Evolutionary conservation across 2,329 filamentous ascomycete genomes (phyloP).

Genomic region (Aspergillus brasiliensis): DNA sequence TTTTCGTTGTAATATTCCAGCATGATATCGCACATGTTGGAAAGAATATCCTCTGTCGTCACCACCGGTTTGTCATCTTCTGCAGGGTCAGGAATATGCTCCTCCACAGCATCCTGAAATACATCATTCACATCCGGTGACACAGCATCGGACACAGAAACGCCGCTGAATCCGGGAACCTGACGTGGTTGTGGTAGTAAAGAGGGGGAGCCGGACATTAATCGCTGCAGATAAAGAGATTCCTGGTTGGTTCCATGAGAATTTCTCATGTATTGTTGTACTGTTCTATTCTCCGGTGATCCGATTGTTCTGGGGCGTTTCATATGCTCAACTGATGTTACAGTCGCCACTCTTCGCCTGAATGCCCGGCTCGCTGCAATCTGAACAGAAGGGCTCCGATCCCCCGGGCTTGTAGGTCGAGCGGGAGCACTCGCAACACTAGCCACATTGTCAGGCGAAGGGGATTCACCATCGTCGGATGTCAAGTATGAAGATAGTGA

Average conservation of each 20-base stretch:
- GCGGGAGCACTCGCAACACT: not conserved
- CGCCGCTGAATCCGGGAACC: not conserved
- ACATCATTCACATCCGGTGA: no score
- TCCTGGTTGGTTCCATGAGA: not conserved
- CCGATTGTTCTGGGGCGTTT: not conserved
- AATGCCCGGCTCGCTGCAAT: not conserved
- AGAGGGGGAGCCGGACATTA: not conserved
- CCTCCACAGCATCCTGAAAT: not conserved
- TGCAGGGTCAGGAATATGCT: not conserved
- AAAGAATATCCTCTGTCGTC: conserved; percentile 10
- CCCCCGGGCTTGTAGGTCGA: not conserved
- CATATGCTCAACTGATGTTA: not conserved
- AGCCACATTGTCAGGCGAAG: not conserved
- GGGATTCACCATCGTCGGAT: not conserved
- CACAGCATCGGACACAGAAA: not conserved
- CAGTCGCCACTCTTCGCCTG: not conserved
- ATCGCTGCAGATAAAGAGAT: not conserved
- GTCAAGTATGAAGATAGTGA: not conserved
- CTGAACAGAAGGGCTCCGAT: not conserved
- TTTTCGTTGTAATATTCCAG: conserved; percentile 8
- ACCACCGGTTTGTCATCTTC: not conserved
- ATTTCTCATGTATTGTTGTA: not conserved
- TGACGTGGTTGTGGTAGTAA: not conserved
- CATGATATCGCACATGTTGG: conserved; percentile 7
- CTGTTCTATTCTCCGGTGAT: not conserved